These are phyloP conservation scores for Picocystis sp. DNA, from an alignment of 163 green algal genomes.

Conservation along the genomic window DNA sequence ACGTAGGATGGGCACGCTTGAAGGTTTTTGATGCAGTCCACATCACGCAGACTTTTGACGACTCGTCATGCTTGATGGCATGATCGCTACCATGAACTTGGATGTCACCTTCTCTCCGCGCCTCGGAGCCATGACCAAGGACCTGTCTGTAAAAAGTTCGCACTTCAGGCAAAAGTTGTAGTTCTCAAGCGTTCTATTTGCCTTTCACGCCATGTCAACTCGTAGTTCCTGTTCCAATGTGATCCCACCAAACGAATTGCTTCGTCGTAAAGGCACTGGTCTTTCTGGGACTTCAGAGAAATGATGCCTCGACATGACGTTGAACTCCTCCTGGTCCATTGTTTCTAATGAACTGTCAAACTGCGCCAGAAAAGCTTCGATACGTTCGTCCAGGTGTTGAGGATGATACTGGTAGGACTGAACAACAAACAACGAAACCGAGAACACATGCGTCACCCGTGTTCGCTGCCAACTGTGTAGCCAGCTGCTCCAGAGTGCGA, in stretches of 20 bases:
- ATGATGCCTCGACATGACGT: slow-evolving; percentile 38
- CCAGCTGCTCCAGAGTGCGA: slow-evolving; percentile 86
- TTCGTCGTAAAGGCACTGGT: slow-evolving; percentile 59
- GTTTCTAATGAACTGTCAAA: slow-evolving; percentile 26
- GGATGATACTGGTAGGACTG: slow-evolving; percentile 24
- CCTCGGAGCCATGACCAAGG: too few relatives aligned
- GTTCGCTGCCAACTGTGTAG: slow-evolving; percentile 58
- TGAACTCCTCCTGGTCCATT: slow-evolving; percentile 49
- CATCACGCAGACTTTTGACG: too few relatives aligned
- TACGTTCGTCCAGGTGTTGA: slow-evolving; percentile 33
- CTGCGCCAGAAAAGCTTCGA: slow-evolving; percentile 46
- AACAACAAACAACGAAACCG: slow-evolving; percentile 59
- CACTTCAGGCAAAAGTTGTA: too few relatives aligned
- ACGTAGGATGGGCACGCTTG: too few relatives aligned
- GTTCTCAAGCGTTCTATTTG: too few relatives aligned
- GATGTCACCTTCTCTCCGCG: too few relatives aligned
- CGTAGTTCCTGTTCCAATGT: slow-evolving; percentile 35
- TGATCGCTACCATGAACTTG: too few relatives aligned
- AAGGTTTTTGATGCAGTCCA: too few relatives aligned
- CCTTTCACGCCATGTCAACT: background rate
- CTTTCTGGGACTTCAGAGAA: slow-evolving; percentile 47
- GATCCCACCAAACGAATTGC: slow-evolving; percentile 60
- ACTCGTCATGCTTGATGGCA: too few relatives aligned
- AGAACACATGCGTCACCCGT: slow-evolving; percentile 61
- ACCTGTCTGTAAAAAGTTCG: too few relatives aligned